Percentiles rank a stretch among this genome's conserved stretches.
phyloP scores from a whole-genome alignment of 495 filamentous ascomycete genomes.

The Sporormia fimetaria region DNA sequence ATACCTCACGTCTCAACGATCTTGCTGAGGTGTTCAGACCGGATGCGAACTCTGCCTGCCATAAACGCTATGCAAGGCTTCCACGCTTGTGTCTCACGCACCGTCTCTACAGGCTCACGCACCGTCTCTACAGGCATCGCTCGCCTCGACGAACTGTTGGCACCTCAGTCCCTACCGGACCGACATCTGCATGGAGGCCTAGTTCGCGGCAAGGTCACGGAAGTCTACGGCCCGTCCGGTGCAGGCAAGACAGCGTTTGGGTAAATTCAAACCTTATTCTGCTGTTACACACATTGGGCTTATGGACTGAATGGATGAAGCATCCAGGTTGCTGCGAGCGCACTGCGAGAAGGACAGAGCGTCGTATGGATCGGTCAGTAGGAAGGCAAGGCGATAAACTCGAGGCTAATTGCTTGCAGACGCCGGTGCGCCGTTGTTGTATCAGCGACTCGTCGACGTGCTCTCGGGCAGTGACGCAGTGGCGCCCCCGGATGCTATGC shows the following conservation, averaged over 20 bases:
- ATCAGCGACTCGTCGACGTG: conserved; percentile 23
- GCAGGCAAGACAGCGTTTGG: conserved; percentile 76
- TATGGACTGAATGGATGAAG: conserved; percentile 19
- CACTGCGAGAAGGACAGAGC: conserved; percentile 46
- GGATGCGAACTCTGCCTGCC: conserved; percentile 77
- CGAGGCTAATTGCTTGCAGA: conserved; percentile 24
- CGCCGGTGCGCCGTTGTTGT: conserved; percentile 16
- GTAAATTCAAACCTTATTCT: conserved; percentile 37
- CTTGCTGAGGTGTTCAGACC: conserved; percentile 40
- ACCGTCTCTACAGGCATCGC: conserved; percentile 56
- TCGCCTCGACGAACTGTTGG: conserved; percentile 37
- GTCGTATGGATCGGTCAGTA: conserved; percentile 82
- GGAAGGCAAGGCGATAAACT: conserved; percentile 7
- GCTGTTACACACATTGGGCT: not conserved
- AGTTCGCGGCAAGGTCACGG: conserved; percentile 66
- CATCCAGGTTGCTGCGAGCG: conserved; percentile 55
- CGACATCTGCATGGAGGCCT: conserved; percentile 41
- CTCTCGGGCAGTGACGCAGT: conserved; percentile 2
- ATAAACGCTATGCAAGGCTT: conserved; percentile 67
- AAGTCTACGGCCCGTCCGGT: conserved; percentile 82
- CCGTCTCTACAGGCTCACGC: conserved; percentile 48
- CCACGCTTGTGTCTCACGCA: conserved; percentile 37
- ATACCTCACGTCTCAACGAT: not conserved
- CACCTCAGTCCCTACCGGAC: conserved; percentile 14
- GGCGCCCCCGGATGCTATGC: conserved; percentile 24